Evolutionary conservation across 1,139 yeast species (phyloP).

Genomic region (Yamadazyma buinensis): DNA sequence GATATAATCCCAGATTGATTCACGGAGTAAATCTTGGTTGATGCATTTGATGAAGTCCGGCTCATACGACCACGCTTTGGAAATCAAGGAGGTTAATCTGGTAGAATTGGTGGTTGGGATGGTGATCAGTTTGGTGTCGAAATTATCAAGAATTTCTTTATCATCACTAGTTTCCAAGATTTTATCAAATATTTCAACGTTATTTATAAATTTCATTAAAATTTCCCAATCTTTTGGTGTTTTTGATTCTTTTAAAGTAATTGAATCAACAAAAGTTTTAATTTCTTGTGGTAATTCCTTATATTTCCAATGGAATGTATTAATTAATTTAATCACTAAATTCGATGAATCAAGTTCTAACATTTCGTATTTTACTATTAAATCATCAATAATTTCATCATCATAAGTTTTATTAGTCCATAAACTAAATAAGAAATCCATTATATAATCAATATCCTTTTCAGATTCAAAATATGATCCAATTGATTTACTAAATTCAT

Average conservation of each 20-base stretch:
- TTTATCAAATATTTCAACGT: neutral
- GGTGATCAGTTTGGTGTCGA: neutral
- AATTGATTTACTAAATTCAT: slow-evolving; percentile 11
- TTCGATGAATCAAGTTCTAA: slow-evolving; percentile 12
- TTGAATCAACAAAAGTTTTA: slow-evolving; percentile 7
- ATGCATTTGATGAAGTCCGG: slow-evolving; percentile 6
- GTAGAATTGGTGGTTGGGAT: neutral
- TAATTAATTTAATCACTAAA: slow-evolving; percentile 7
- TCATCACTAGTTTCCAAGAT: neutral
- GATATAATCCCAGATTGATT: slow-evolving; percentile 18
- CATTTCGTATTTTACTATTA: slow-evolving; percentile 27
- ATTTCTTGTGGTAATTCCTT: slow-evolving; percentile 10
- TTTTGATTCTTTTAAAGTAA: slow-evolving; percentile 5
- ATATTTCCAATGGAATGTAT: slow-evolving; percentile 7
- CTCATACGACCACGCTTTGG: slow-evolving; percentile 3
- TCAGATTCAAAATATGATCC: slow-evolving; percentile 25
- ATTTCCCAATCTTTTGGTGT: slow-evolving; percentile 15
- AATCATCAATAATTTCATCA: slow-evolving; percentile 25
- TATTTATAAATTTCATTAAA: slow-evolving; percentile 11
- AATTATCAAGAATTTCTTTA: slow-evolving; percentile 1
- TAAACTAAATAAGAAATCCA: slow-evolving; percentile 18
- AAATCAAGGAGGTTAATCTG: neutral
- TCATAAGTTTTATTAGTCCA: slow-evolving; percentile 10
- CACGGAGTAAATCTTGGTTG: slow-evolving; percentile 1
- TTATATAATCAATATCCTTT: slow-evolving; percentile 23